Percentiles rank a stretch among this genome's conserved stretches.
These are phyloP conservation scores for Pseudopyrenochaeta lycopersici DNA, from an alignment of 2,329 filamentous ascomycete species.

Conservation along the genomic window DNA sequence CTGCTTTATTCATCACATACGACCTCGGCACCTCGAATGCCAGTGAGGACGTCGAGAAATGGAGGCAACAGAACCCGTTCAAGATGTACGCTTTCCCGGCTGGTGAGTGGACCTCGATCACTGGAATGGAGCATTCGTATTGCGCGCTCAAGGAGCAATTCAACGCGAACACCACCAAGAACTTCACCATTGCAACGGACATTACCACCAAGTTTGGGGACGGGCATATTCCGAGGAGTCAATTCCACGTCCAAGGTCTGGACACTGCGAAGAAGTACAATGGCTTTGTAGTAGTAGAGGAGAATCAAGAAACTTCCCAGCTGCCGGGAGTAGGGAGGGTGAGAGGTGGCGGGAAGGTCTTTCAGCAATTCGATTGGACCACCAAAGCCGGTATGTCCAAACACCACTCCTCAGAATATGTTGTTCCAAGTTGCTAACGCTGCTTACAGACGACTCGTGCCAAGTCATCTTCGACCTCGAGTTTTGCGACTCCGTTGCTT, in stretches of 20 bases:
- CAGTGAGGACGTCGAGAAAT: constrained; percentile 61
- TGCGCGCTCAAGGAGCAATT: constrained; percentile 79
- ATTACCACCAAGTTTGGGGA: constrained; percentile 70
- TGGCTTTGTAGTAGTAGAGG: constrained; percentile 74
- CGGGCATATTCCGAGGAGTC: constrained; percentile 71
- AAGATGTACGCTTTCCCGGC: constrained; percentile 78
- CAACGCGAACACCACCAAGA: constrained; percentile 68
- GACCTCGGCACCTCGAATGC: constrained; percentile 68
- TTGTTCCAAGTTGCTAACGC: constrained; percentile 15
- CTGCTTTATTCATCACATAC: constrained; percentile 80
- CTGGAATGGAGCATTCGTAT: constrained; percentile 79
- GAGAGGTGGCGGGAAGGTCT: constrained; percentile 80
- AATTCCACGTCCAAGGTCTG: constrained; percentile 84
- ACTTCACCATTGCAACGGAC: constrained; percentile 70
- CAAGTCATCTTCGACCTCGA: constrained; percentile 85
- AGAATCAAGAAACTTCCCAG: constrained; percentile 63
- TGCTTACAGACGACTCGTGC: constrained; percentile 74
- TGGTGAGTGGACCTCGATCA: constrained; percentile 63
- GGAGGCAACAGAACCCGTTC: constrained; percentile 68
- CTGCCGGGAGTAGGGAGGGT: constrained; percentile 52
- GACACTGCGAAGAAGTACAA: constrained; percentile 76
- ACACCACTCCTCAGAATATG: neutral
- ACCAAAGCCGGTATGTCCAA: constrained; percentile 75
- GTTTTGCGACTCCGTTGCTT: constrained; percentile 88
- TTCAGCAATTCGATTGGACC: constrained; percentile 73